Base-by-base conservation (phyloP, 805 yeast species). In the Yarrowia osloensis region DNA sequence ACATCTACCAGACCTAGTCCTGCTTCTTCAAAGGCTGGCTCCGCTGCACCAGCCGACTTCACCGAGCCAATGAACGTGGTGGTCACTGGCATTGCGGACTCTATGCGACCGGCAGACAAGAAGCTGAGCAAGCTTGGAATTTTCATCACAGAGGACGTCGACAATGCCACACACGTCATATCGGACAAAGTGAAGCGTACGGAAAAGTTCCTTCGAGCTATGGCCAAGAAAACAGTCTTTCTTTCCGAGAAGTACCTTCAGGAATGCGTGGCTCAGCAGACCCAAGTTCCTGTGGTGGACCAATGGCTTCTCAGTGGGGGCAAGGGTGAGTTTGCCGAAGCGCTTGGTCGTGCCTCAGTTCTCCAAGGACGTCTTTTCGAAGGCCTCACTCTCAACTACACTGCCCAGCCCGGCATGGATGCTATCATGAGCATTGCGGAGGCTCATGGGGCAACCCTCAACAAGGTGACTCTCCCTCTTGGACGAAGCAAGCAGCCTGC, bases 101-200 rank as follows among this genome's bases (percentile, higher is more conserved):
- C 46, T 1, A 54, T 39, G 44, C 24, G 46, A 26, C 13, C 54
- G 68, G 5, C 66, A 49, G 11, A 67, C 69, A 61, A 28, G 33
- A 70, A 69, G 22, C 69, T 74, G 40, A 73, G 77, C 19, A 76
- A 76, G n/a, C 72, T 86, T 12, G 97, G 97, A 0, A 83, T 93
- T 33, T 77, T 77, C 28, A 77, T 89, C 7, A 75, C 77, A 7
- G 74, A 75, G 15, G 78, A 77, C 7, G 73, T 79, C 0, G 71
- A 73, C 12, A 77, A 81, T 15, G 84, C 82, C 3, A 80, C 80
- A 9, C 76, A 79, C 19, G 69, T 83, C 7, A 84, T 93, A 12
- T 93, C 98, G 0, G 97, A 98, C 0, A 86, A 86, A 69, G 81
- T 89, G n/a, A 74, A 89, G 71, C 81, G 98, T 70, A 94, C 98